Base-by-base conservation (phyloP, 306 rosid genomes). In the Rubus parviflorus region DNA sequence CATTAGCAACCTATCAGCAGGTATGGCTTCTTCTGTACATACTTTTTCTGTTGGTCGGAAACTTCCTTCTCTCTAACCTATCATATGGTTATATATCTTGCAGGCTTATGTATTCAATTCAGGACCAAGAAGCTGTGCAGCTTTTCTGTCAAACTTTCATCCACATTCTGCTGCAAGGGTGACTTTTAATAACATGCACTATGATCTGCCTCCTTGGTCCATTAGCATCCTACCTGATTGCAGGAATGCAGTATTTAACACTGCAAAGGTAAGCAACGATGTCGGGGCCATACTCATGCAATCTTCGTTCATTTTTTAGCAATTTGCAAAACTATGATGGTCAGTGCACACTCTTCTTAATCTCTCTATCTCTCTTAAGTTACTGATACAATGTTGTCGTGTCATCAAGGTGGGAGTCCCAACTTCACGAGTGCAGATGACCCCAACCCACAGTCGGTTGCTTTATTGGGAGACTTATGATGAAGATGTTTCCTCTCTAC, bases 221-320 rank as follows among this genome's bases (percentile, higher is more conserved):
- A 83, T 90, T 75, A 95, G 99, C 88, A 95, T 95, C 77, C 97
- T 95, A 73, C 99, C 99, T 20, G 97, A 95, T 83, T 95, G 99
- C 81, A 86, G 81, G 78, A 83, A 86, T 38, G 94, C 66, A 75
- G 90, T 88, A 22, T 95, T 83, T 25, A 95, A 95, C 91, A 95
- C 97, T 35, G 99, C 99, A 82, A 79, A 79, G 83, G 99, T 95
- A 86, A 81, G 88, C 75, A 53, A 66, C 52, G 25, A 60, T 38
- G 43, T 37, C 47, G 22, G 3, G 19, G 7, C 43, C n/a, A 35
- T 56, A 37, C 47, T 72, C n/a, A n/a, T n/a, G 62, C 19, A 16
- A 17, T 52, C 11, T 72, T 20, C 4, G 4, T 57, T 66, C 22
- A 42, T 8, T 23, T 49, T 9, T 42, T 63, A 47, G 30, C 1